A percentile compares a stretch with the other conserved stretches of the same genome.
phyloP scores from a whole-genome alignment of 805 yeast genomes.

The Ogataea pignaliae region DNA sequence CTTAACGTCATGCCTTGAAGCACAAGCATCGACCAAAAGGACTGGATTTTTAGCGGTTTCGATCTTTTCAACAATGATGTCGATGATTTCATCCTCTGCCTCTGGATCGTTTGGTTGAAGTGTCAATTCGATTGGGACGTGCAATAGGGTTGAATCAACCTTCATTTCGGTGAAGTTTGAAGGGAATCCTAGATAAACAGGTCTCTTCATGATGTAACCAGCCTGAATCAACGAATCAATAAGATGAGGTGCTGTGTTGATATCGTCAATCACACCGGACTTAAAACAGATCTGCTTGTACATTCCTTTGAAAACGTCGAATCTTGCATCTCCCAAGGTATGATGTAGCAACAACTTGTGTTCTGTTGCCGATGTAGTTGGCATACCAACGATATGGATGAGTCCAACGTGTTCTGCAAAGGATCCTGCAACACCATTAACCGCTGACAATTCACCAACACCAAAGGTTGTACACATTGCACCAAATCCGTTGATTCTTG shows the following conservation, averaged over 20 bases:
- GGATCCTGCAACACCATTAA: constrained; percentile 84
- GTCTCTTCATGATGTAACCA: constrained; percentile 70
- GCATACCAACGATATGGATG: constrained; percentile 82
- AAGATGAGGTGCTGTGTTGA: constrained; percentile 60
- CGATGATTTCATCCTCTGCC: constrained; percentile 61
- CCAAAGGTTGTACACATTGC: constrained; percentile 83
- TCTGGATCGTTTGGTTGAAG: constrained; percentile 54
- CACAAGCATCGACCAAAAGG: constrained; percentile 83
- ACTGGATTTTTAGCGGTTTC: constrained; percentile 61
- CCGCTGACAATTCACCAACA: constrained; percentile 82
- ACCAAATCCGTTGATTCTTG: constrained; percentile 72
- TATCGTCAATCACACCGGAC: constrained; percentile 59
- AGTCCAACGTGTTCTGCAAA: constrained; percentile 88
- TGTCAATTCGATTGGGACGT: constrained; percentile 60
- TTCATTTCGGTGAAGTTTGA: constrained; percentile 69
- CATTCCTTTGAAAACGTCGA: constrained; percentile 76
- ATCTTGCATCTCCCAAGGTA: constrained; percentile 81
- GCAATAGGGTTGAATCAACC: constrained; percentile 54
- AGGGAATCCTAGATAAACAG: constrained; percentile 79
- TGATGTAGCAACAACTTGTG: constrained; percentile 73
- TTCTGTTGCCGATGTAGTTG: constrained; percentile 69
- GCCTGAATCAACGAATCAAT: constrained; percentile 72
- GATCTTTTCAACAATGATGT: constrained; percentile 48
- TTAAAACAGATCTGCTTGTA: constrained; percentile 67
- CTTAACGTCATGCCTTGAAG: constrained; percentile 67